A percentile compares a stretch with the other conserved stretches of the same genome.
Conservation (phyloP, 2,329 filamentous ascomycete genomes). For the Anthostomella pinea region DNA sequence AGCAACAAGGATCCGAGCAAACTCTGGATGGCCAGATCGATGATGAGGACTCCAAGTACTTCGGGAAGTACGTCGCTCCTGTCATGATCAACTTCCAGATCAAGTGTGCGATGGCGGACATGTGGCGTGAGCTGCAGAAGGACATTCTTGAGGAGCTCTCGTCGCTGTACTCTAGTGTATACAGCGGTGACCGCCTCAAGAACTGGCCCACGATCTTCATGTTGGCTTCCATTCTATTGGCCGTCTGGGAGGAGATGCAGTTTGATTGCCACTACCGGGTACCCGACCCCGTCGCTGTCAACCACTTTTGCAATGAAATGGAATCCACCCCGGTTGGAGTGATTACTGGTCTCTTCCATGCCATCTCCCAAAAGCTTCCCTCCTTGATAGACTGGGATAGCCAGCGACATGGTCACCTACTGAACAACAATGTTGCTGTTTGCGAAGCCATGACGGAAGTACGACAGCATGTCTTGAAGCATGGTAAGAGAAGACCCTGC, state of each 20-base stretch:
- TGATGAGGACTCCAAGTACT: slow-evolving; percentile 81
- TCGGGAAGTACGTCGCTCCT: slow-evolving; percentile 84
- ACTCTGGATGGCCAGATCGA: slow-evolving; percentile 78
- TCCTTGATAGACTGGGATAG: slow-evolving; percentile 94
- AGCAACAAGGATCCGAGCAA: slow-evolving; percentile 81
- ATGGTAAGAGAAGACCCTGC: slow-evolving; percentile 62
- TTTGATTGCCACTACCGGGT: slow-evolving; percentile 97
- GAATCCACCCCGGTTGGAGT: slow-evolving; percentile 93
- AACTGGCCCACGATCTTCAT: slow-evolving; percentile 99
- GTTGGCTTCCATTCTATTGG: slow-evolving; percentile 86
- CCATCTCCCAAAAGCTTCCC: slow-evolving; percentile 94
- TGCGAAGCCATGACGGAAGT: slow-evolving; percentile 98
- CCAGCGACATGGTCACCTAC: slow-evolving; percentile 80
- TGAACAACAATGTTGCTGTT: slow-evolving; percentile 87
- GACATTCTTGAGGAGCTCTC: slow-evolving; percentile 95
- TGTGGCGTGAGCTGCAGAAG: slow-evolving; percentile 97
- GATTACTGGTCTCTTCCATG: slow-evolving; percentile 94
- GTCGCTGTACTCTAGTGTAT: slow-evolving; percentile 90
- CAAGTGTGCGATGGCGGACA: slow-evolving; percentile 93
- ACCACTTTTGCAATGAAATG: slow-evolving; percentile 97
- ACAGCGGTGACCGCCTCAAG: slow-evolving; percentile 95
- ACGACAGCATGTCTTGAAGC: slow-evolving; percentile 84
- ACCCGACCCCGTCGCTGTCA: slow-evolving; percentile 76
- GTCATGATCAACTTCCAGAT: slow-evolving; percentile 99
- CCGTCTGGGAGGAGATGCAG: slow-evolving; percentile 98